These are phyloP conservation scores for Zanthoxylum bungeanum DNA, from an alignment of 345 rosid genomes.

Conservation along the genomic window DNA sequence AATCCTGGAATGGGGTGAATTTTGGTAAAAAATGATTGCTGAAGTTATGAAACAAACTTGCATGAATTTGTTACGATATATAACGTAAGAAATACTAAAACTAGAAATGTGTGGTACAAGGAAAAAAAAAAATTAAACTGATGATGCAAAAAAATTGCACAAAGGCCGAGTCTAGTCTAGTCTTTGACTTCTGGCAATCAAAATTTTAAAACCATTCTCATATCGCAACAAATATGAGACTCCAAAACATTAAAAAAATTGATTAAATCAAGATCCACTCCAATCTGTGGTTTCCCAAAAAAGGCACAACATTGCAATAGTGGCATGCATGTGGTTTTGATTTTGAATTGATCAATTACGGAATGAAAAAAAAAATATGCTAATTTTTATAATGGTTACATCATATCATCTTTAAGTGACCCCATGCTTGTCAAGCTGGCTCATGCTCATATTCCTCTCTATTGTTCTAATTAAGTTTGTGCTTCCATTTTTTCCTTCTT, in stretches of 20 bases:
- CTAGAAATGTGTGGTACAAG: neutral
- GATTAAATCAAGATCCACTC: neutral
- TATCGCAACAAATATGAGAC: neutral
- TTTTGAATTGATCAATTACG: neutral
- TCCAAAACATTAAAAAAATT: neutral
- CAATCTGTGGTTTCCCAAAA: neutral
- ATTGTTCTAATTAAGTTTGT: neutral
- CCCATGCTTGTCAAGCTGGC: neutral
- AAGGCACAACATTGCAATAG: neutral
- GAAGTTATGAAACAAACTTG: neutral
- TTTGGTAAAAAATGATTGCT: neutral
- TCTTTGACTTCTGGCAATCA: neutral
- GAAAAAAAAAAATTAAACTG: neutral
- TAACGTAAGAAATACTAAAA: neutral
- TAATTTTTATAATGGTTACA: neutral
- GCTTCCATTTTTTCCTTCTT: neutral
- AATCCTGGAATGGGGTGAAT: neutral
- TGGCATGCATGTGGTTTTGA: neutral
- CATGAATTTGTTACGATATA: neutral
- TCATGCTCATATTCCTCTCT: neutral
- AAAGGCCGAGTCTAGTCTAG: neutral
- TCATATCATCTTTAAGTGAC: neutral
- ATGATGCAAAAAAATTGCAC: neutral
- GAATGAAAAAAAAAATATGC: neutral
- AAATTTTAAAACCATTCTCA: neutral